Conservation (phyloP, 768 basidiomycete species). For the Asterophora parasitica region DNA sequence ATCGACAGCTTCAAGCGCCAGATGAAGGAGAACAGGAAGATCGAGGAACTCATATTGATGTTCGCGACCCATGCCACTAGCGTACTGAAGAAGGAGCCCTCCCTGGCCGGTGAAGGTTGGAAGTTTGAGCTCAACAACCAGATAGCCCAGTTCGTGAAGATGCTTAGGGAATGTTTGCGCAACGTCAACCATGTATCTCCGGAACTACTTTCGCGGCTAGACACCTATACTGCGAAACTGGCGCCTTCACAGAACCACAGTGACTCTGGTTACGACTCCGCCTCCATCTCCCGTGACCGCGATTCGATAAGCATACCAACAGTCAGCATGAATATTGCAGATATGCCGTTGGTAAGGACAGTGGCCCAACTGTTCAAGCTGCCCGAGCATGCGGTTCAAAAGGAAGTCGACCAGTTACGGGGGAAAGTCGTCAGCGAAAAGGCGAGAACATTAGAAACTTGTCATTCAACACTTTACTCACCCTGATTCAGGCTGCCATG, state of each 20-base stretch:
- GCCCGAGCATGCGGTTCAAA: conserved; percentile 59
- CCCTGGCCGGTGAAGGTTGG: conserved; percentile 83
- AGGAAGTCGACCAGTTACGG: conserved; percentile 68
- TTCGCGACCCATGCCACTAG: conserved; percentile 90
- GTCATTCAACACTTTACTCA: not conserved
- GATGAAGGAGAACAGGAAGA: conserved; percentile 95
- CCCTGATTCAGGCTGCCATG: conserved; percentile 61
- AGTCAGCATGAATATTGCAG: conserved; percentile 46
- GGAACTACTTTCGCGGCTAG: conserved; percentile 77
- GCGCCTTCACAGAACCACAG: conserved; percentile 54
- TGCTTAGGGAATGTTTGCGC: conserved; percentile 77
- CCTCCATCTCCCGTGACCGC: conserved; percentile 53
- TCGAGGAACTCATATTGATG: conserved; percentile 95
- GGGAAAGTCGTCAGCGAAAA: conserved; percentile 68
- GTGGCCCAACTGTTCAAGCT: conserved; percentile 74
- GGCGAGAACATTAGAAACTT: conserved; percentile 25
- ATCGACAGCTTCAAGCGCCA: conserved; percentile 81
- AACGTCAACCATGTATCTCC: conserved; percentile 73
- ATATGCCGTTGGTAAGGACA: conserved; percentile 74
- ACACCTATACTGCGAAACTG: conserved; percentile 79
- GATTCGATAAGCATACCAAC: conserved; percentile 42
- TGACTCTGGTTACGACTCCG: conserved; percentile 65
- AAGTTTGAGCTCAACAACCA: conserved; percentile 91
- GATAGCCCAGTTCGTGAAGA: conserved; percentile 81
- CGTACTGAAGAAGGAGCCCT: conserved; percentile 85